Evolutionary conservation across 75 land plant species (phyloP), one percentile per base, ranked within the genome.

Genomic region (Pinus albicaulis): DNA sequence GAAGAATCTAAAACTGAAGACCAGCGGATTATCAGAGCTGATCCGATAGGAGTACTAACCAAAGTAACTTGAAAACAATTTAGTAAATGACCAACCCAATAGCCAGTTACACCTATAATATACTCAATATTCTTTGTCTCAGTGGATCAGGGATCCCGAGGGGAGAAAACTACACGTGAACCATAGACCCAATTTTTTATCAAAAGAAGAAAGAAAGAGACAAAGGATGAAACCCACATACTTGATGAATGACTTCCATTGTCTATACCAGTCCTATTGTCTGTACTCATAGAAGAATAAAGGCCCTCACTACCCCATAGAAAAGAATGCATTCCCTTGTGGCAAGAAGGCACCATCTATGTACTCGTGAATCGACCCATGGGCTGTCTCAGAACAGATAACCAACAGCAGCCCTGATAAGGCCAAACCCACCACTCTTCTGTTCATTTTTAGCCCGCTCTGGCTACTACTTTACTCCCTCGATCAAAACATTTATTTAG

Each of bases 261-360:
- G 23, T 72, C 26, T 64, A 19, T 14, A 3, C 17, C 62, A 60
- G 26, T 8, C 25, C 62, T 24, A 36, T 23, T 25, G 15, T 66
- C 17, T 24, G 71, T 14, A 56, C n/a, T 56, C 55, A 16, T 4
- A 20, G 89, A 76, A 58, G 89, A 84, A 55, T 80, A 88, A 59
- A 88, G 85, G 19, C 88, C 90, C 71, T 88, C 90, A 63, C 88
- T 85, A 3, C 90, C 58, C 90, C 90, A 70, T 82, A 87, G 76
- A 80, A 88, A 83, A 82, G 76, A 63, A 88, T 65, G 88, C 82
- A 55, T 88, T 86, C 56, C 74, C 77, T 8, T 83, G 81, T 26
- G 74, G 80, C n/a, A 41, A 52, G 78, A 88, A 88, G 16, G 28
- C 16, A 26, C 70, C 85, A 31, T 80, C 75, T 5, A 26, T 6